Base-by-base conservation (phyloP, 495 filamentous ascomycete genomes). In the Aspergillus sclerotiicarbonarius region DNA sequence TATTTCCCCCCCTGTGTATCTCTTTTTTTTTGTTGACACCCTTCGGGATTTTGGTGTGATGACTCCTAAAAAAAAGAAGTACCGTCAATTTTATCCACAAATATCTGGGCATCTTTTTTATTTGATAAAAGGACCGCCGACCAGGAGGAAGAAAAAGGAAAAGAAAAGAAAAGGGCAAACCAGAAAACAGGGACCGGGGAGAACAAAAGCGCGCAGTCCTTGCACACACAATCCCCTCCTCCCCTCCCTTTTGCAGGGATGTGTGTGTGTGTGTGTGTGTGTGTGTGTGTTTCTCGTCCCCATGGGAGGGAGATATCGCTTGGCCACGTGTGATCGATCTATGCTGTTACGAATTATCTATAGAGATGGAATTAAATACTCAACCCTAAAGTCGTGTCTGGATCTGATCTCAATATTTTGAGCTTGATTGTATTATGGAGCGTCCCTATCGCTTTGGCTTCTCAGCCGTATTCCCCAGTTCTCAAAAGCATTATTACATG, bases 281-380 rank as follows among this genome's bases (percentile, higher is more conserved):
- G 16, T 13, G 43, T 8, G 43, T 20, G 16, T 47, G 6, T 51
- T 31, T 48, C 32, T 52, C 47, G 37, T 56, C 58, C 46, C 54
- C n/a, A 20, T 47, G 44, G 44, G 8, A 39, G 44, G 44, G 8
- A 39, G 46, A 41, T 43, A 57, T 57, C 31, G 41, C 48, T 31
- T 54, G 20, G 63, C 58, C 56, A 56, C 56, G 59, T 67, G 58
- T 58, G 58, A 68, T 67, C 69, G 67, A 66, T 70, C 71, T 70
- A 76, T 75, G 73, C 66, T 70, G 76, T 80, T 76, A 79, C 72
- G 76, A 72, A 70, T 73, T 71, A 71, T 71, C 67, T 79, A 72
- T 73, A 74, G 70, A 78, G 70, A 68, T 55, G 54, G 50, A 51
- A 57, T 54, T 48, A 58, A 57, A 48, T 64, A 62, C 64, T 66